Percentiles rank a stretch among this genome's conserved stretches.
phyloP scores from a whole-genome alignment of 129 eudicot species.

The Dittrichia graveolens region DNA sequence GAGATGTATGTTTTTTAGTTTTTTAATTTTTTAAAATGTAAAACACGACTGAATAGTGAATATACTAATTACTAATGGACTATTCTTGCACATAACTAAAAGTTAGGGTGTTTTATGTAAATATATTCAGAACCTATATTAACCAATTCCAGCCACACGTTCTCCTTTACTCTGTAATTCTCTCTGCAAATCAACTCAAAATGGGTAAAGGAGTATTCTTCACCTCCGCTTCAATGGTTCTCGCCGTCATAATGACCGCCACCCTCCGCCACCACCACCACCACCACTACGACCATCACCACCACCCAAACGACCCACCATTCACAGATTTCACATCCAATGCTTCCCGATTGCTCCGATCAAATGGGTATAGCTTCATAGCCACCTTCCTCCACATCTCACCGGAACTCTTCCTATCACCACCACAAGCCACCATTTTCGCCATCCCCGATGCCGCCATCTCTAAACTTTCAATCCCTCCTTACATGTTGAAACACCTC shows the following conservation, averaged over 20 bases:
- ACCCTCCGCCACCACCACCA: slow-evolving; percentile 35
- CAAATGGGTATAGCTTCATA: slow-evolving; percentile 51
- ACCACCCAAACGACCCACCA: slow-evolving; percentile 19
- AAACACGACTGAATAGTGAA: background rate
- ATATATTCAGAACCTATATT: slow-evolving; percentile 13
- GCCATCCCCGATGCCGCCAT: slow-evolving; percentile 60
- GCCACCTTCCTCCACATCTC: slow-evolving; percentile 73
- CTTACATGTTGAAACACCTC: slow-evolving; percentile 43
- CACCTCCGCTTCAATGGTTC: slow-evolving; percentile 41
- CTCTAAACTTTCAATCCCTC: slow-evolving; percentile 47
- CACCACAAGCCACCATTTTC: slow-evolving; percentile 58
- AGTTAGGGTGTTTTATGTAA: slow-evolving; percentile 9
- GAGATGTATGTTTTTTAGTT: too few relatives aligned
- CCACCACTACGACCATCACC: slow-evolving; percentile 37
- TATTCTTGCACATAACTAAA: slow-evolving; percentile 6
- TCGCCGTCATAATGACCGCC: slow-evolving; percentile 40
- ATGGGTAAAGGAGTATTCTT: slow-evolving; percentile 46
- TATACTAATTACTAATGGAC: background rate
- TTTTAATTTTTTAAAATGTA: too few relatives aligned
- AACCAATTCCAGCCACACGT: slow-evolving; percentile 13
- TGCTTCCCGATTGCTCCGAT: slow-evolving; percentile 59
- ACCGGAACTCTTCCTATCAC: slow-evolving; percentile 56
- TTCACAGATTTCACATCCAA: slow-evolving; percentile 35
- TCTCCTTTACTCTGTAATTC: slow-evolving; percentile 3
- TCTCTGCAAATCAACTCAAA: background rate